phyloP scores from a whole-genome alignment of 257 asterid genomes.

The Solanum virginianum region DNA sequence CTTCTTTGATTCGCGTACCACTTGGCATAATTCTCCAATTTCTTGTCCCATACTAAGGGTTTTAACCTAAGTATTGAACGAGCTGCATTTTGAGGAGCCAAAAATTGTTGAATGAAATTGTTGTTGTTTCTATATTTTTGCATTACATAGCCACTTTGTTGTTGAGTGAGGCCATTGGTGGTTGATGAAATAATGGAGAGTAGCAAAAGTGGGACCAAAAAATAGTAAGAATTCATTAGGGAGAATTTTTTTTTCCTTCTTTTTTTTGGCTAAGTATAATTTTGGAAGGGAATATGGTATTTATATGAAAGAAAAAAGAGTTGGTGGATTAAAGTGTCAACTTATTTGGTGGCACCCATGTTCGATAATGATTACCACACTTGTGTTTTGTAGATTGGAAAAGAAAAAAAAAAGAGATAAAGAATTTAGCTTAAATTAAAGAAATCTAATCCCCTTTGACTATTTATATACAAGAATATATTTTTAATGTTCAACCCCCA shows the following conservation, averaged over 20 bases:
- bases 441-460: neutral
- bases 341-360: constrained; percentile 33
- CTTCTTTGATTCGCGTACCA: constrained; percentile 30
- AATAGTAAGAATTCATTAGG: constrained; percentile 2
- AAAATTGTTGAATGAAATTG: constrained; percentile 8
- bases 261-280: neutral
- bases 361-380: constrained; percentile 28
- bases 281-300: neutral
- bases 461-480: neutral
- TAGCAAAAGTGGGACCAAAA: neutral
- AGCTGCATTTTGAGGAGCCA: constrained; percentile 32
- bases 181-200: neutral
- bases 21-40: constrained; percentile 15
- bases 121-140: neutral
- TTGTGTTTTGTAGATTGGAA: neutral
- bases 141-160: neutral
- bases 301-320: constrained; percentile 5
- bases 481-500: neutral
- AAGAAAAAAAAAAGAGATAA: neutral
- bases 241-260: neutral
- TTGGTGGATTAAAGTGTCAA: constrained; percentile 18
- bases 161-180: neutral
- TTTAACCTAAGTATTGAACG: constrained; percentile 12
- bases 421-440: neutral
- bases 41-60: constrained; percentile 26